These are phyloP conservation scores for Beverwykella pulmonaria DNA, from an alignment of 495 filamentous ascomycete species.

Conservation along the genomic window DNA sequence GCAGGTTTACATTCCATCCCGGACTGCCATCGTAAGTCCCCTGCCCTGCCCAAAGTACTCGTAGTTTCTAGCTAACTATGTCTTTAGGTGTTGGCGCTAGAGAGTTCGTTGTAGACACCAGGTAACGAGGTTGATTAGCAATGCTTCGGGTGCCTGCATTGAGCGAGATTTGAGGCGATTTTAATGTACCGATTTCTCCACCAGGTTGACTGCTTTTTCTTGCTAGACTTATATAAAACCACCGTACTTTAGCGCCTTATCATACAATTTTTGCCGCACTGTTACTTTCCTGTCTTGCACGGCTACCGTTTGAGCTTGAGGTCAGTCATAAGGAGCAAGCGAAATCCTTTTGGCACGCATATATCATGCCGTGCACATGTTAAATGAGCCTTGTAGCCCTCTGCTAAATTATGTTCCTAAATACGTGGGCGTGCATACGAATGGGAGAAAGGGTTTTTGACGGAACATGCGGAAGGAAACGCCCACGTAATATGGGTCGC, in stretches of 20 bases:
- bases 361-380: too few relatives aligned
- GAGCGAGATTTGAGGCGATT: conserved; percentile 1
- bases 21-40: conserved; percentile 88
- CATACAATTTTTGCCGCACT: too few relatives aligned
- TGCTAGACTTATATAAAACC: background rate
- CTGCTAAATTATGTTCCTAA: too few relatives aligned
- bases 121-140: background rate
- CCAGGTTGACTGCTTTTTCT: background rate
- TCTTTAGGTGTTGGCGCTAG: conserved; percentile 39
- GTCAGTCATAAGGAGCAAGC: too few relatives aligned
- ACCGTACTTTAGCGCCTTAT: background rate
- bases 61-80: conserved; percentile 13
- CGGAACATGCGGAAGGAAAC: too few relatives aligned
- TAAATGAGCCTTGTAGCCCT: too few relatives aligned
- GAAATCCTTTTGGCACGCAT: too few relatives aligned
- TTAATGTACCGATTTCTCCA: background rate
- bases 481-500: too few relatives aligned
- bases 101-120: conserved; percentile 17
- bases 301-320: too few relatives aligned
- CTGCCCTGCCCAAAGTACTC: conserved; percentile 16
- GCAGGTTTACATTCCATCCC: conserved; percentile 86
- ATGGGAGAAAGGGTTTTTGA: too few relatives aligned
- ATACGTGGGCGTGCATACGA: too few relatives aligned
- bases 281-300: too few relatives aligned
- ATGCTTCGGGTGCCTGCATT: background rate